Conservation (phyloP, 148 eudicot genomes). For the Fallopia convolvulus region DNA sequence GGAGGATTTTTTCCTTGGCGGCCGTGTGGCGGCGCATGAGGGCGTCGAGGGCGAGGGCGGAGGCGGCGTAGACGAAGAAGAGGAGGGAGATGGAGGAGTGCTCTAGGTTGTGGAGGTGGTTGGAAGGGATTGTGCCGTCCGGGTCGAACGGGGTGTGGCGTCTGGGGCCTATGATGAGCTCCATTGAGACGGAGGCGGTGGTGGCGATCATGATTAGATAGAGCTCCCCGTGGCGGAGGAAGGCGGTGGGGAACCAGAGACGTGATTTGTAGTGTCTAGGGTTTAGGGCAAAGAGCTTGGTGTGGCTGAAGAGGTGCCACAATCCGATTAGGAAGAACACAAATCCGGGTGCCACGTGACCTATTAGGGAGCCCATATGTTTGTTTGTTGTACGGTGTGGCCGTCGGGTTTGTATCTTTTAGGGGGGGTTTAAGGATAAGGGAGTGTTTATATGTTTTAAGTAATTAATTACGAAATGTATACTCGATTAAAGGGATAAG, state of each 20-base stretch:
- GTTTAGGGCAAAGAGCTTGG: slow-evolving; percentile 33
- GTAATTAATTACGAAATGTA: too few relatives aligned
- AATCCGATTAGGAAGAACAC: slow-evolving; percentile 59
- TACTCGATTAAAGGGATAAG: not conserved
- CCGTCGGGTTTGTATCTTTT: not conserved
- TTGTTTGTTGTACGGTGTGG: not conserved
- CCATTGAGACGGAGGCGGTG: slow-evolving; percentile 53
- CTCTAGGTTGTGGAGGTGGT: slow-evolving; percentile 85
- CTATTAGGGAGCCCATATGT: slow-evolving; percentile 57
- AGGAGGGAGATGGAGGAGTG: slow-evolving; percentile 60
- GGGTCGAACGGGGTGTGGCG: slow-evolving; percentile 71
- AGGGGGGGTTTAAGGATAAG: not conserved
- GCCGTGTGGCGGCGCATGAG: slow-evolving; percentile 18
- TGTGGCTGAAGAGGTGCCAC: slow-evolving; percentile 71
- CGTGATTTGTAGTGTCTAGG: slow-evolving; percentile 35
- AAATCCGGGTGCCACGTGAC: slow-evolving; percentile 75
- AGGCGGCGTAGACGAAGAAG: slow-evolving; percentile 51
- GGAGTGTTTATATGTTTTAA: not conserved
- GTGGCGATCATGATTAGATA: slow-evolving; percentile 50
- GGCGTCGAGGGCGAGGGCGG: slow-evolving; percentile 42
- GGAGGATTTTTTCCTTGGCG: slow-evolving; percentile 21
- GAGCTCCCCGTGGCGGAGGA: slow-evolving; percentile 48
- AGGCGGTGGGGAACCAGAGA: slow-evolving; percentile 53
- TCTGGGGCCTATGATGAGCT: slow-evolving; percentile 58
- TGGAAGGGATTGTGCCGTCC: slow-evolving; percentile 73